Evolutionary conservation across 1,139 yeast species (phyloP), one percentile per base, ranked within the genome.

Genomic region (Debaryomyces udenii): DNA sequence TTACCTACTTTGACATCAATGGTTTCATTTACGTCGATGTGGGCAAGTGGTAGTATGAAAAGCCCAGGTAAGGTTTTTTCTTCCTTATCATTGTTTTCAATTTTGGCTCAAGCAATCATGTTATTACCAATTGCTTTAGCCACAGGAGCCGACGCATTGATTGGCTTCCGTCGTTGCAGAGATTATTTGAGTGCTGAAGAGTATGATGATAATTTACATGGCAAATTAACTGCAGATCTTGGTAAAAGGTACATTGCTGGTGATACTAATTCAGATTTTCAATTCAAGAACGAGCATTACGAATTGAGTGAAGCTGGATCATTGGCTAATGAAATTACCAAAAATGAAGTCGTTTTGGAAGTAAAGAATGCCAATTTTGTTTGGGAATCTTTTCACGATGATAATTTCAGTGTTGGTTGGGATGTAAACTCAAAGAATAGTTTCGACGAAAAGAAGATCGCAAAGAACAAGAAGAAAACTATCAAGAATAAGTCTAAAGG

Each of bases 61-160:
- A 53, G 67, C 11, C 68, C 77, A 11, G 78, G 78, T 30, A 64
- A 64, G 37, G 71, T 76, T 10, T 77, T 78, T 49, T 68, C 81
- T 6, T 75, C 82, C 0, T 66, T 78, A 47, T 67, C 81, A 1
- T 65, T 78, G 45, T 78, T 75, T 51, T 66, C 79, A 35, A 72
- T 77, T 36, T 68, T 78, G 51, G 76, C 80, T 3, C 72, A 68
- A 46, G 76, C 78, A 26, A 70, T 78, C 43, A 68, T 77, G 68
- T 62, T 78, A 49, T 64, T 78, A 44, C 83, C 83, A 10, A 62
- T 76, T 42, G 78, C 89, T 13, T 66, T 78, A 42, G 73, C 79
- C 9, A 66, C 80, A 24, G 76, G 76, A 23, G 75, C 80, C 20
- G 83, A 78, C 59, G 82, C 81, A 1, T 61, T 65, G 47, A 68